A percentile compares a stretch with the other conserved stretches of the same genome.
phyloP scores from a whole-genome alignment of 495 filamentous ascomycete species.

The Sordaria brevicollis region DNA sequence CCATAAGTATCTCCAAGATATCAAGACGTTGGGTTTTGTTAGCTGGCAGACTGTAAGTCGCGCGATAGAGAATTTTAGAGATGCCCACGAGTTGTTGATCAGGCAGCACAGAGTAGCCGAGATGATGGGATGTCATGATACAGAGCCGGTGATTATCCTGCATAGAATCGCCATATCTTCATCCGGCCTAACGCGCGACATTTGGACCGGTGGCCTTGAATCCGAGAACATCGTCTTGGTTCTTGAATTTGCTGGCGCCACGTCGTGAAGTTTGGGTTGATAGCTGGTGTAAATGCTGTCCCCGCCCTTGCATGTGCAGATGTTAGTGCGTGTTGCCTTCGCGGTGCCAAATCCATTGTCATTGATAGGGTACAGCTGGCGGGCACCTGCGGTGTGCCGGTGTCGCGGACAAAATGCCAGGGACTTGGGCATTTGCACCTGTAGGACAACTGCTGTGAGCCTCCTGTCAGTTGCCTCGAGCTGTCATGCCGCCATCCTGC shows the following conservation, averaged over 20 bases:
- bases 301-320: not conserved
- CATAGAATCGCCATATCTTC: not conserved
- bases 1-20: not conserved
- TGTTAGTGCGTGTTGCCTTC: not conserved
- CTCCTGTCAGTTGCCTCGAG: not conserved
- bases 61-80: not conserved
- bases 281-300: not conserved
- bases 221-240: not conserved
- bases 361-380: not conserved
- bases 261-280: not conserved
- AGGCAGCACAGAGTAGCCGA: not conserved
- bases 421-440: not conserved
- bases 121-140: not conserved
- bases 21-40: not conserved
- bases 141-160: not conserved
- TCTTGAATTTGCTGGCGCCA: not conserved
- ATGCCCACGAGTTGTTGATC: not conserved
- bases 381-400: not conserved
- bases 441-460: not conserved
- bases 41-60: not conserved
- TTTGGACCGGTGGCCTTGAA: not conserved
- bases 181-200: not conserved
- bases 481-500: not conserved
- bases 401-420: not conserved
- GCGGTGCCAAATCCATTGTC: not conserved